Conservation (phyloP, 2,329 filamentous ascomycete genomes). For the Ophiostoma sp. region DNA sequence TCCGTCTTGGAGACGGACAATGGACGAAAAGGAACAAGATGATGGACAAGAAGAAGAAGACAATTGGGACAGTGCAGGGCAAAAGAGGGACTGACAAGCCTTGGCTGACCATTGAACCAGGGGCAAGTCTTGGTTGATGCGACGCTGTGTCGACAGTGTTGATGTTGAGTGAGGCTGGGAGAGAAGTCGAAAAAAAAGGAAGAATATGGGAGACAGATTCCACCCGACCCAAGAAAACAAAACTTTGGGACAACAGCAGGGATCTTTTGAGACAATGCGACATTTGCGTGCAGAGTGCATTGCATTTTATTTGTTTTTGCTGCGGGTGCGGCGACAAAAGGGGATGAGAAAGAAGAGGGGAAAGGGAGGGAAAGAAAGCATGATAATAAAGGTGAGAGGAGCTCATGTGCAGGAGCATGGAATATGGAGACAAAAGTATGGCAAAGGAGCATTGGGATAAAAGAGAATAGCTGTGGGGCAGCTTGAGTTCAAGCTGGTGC, state of each 20-base stretch:
- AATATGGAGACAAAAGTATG: background rate
- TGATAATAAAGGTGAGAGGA: background rate
- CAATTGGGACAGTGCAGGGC: too few relatives aligned
- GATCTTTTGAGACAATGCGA: background rate
- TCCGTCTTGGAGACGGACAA: background rate
- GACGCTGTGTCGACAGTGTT: background rate
- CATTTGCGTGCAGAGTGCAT: background rate
- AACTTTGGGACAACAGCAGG: background rate
- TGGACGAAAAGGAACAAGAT: background rate
- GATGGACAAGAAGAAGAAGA: background rate
- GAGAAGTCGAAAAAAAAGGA: background rate
- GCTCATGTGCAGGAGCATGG: background rate
- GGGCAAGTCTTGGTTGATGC: background rate
- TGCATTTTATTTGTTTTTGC: slow-evolving; percentile 1
- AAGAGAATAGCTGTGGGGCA: background rate
- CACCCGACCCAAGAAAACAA: background rate
- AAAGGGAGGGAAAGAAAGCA: background rate
- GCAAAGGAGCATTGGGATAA: background rate
- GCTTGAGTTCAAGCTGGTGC: background rate
- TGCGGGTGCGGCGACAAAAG: background rate
- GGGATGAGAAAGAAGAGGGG: background rate
- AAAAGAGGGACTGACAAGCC: background rate
- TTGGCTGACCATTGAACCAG: background rate
- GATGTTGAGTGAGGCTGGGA: background rate
- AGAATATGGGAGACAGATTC: background rate